Conservation (phyloP, 148 eudicot species). For the Vaccinium myrtillus region DNA sequence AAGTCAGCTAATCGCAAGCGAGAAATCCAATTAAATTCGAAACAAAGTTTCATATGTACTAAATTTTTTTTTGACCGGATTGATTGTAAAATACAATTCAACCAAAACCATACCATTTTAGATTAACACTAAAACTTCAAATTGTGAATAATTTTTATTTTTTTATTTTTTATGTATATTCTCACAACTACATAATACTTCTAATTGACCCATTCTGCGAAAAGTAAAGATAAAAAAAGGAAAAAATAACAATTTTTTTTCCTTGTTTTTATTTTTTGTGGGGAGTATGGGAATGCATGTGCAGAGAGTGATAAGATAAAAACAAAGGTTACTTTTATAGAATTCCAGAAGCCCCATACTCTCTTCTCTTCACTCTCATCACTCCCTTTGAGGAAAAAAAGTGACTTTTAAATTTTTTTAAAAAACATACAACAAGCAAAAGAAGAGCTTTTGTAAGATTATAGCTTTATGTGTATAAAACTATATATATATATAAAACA, state of each 20-base stretch:
- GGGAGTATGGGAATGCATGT: slow-evolving; percentile 1
- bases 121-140: not conserved
- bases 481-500: not conserved
- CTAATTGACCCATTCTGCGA: not conserved
- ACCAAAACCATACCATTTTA: not conserved
- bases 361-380: slow-evolving; percentile 9
- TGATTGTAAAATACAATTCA: not conserved
- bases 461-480: slow-evolving; percentile 1
- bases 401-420: slow-evolving; percentile 14
- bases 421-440: slow-evolving; percentile 14
- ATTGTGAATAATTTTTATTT: not conserved
- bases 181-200: not conserved
- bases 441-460: slow-evolving; percentile 28
- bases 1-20: not conserved
- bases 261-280: not conserved
- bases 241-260: too few species aligned
- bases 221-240: not conserved
- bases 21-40: not conserved
- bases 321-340: not conserved
- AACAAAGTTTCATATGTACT: not conserved
- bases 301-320: not conserved
- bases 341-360: not conserved
- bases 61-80: not conserved
- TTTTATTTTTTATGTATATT: not conserved
- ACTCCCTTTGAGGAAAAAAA: slow-evolving; percentile 29